Percentiles rank a stretch among this genome's conserved stretches.
Conservation (phyloP, 345 rosid species). For the Linum usitatissimum region DNA sequence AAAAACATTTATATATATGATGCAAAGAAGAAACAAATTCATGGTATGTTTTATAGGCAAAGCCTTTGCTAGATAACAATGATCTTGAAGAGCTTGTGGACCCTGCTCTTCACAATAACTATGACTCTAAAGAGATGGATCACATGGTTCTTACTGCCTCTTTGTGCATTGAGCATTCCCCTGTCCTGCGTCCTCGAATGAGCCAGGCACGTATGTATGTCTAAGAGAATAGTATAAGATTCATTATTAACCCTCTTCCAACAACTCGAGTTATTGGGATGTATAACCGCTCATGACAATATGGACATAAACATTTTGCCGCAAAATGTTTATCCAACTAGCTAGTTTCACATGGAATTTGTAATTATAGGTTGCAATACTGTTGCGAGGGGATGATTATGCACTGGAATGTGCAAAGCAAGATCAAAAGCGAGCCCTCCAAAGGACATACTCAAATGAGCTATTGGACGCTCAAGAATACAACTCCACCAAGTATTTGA, state of each 20-base stretch:
- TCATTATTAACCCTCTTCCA: no score
- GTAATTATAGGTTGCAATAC: conserved; percentile 46
- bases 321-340: no score
- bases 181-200: conserved; percentile 79
- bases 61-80: conserved; percentile 57
- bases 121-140: conserved; percentile 53
- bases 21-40: neutral
- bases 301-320: no score
- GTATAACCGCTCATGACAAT: no score
- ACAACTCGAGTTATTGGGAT: no score
- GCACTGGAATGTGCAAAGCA: conserved; percentile 20
- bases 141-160: conserved; percentile 61
- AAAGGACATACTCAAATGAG: conserved; percentile 68
- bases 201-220: no score
- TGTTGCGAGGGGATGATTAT: conserved; percentile 52
- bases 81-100: conserved; percentile 43
- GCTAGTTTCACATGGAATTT: no score
- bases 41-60: conserved; percentile 39
- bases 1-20: no score
- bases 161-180: conserved; percentile 71
- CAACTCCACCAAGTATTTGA: conserved; percentile 57
- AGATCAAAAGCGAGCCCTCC: conserved; percentile 21
- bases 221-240: no score
- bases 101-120: conserved; percentile 46
- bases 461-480: conserved; percentile 53